A percentile compares a stretch with the other conserved stretches of the same genome.
Conservation (phyloP, 2,329 filamentous ascomycete genomes). For the Sclerotinia spermophila region DNA sequence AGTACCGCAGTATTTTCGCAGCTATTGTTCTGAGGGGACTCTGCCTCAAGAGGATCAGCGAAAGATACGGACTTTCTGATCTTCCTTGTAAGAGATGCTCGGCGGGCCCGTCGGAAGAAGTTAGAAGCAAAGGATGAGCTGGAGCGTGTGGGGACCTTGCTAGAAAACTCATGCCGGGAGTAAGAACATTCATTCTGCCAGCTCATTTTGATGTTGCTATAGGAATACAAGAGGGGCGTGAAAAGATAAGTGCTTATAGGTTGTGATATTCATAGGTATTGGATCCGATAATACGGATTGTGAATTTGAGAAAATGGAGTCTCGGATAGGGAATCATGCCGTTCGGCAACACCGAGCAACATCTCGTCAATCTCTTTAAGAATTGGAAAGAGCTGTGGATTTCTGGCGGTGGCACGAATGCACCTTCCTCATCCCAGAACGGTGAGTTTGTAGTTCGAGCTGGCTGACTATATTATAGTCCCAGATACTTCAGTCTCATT, state of each 20-base stretch:
- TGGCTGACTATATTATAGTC: background rate
- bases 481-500: background rate
- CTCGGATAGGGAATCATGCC: background rate
- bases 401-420: background rate
- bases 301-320: background rate
- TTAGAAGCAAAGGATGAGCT: background rate
- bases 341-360: background rate
- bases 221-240: background rate
- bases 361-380: background rate
- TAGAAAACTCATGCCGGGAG: constrained; percentile 10
- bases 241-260: constrained; percentile 5
- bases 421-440: background rate
- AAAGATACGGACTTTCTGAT: constrained; percentile 13
- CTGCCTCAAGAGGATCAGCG: background rate
- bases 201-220: constrained; percentile 5
- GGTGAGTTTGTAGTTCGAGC: background rate
- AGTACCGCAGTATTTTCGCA: constrained; percentile 30
- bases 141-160: background rate
- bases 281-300: background rate
- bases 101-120: constrained; percentile 10
- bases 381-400: background rate
- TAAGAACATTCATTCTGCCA: constrained; percentile 9
- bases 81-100: constrained; percentile 14
- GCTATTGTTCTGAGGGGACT: constrained; percentile 15
- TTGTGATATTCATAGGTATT: constrained; percentile 9